These are phyloP conservation scores for Trichocladium antarcticum DNA, from an alignment of 495 filamentous ascomycete species.

Conservation along the genomic window DNA sequence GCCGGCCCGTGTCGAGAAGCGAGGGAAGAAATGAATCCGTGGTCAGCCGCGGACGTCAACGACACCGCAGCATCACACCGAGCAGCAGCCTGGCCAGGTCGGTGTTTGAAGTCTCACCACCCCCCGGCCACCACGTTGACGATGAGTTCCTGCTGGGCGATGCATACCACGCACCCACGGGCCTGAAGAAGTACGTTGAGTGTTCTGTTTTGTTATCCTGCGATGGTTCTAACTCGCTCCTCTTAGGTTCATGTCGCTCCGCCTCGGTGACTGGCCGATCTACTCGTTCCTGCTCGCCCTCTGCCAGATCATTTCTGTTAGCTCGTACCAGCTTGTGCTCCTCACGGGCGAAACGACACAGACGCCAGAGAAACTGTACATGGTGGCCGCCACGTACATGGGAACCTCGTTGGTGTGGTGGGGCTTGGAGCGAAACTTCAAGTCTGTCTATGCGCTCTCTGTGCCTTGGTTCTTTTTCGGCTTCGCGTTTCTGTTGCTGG, in stretches of 20 bases:
- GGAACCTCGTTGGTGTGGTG: slow-evolving; percentile 52
- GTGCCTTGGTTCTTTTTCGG: slow-evolving; percentile 52
- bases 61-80: slow-evolving; percentile 24
- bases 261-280: slow-evolving; percentile 54
- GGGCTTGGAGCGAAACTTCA: slow-evolving; percentile 45
- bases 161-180: slow-evolving; percentile 55
- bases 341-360: slow-evolving; percentile 50
- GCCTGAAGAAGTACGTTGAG: slow-evolving; percentile 43
- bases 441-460: slow-evolving; percentile 47
- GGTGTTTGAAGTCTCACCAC: slow-evolving; percentile 24
- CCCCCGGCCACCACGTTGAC: slow-evolving; percentile 9
- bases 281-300: slow-evolving; percentile 61
- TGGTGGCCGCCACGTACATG: slow-evolving; percentile 53
- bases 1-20: slow-evolving; percentile 19
- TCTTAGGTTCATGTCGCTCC: slow-evolving; percentile 27
- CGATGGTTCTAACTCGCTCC: not conserved
- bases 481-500: slow-evolving; percentile 51
- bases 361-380: slow-evolving; percentile 50
- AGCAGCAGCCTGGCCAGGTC: slow-evolving; percentile 23
- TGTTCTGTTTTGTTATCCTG: slow-evolving; percentile 6
- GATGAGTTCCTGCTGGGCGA: slow-evolving; percentile 53
- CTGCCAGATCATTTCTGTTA: slow-evolving; percentile 56
- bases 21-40: slow-evolving; percentile 19
- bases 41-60: slow-evolving; percentile 23
- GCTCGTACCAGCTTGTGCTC: slow-evolving; percentile 59